phyloP scores from a whole-genome alignment of 768 basidiomycete species.

The Pisolithus orientalis region DNA sequence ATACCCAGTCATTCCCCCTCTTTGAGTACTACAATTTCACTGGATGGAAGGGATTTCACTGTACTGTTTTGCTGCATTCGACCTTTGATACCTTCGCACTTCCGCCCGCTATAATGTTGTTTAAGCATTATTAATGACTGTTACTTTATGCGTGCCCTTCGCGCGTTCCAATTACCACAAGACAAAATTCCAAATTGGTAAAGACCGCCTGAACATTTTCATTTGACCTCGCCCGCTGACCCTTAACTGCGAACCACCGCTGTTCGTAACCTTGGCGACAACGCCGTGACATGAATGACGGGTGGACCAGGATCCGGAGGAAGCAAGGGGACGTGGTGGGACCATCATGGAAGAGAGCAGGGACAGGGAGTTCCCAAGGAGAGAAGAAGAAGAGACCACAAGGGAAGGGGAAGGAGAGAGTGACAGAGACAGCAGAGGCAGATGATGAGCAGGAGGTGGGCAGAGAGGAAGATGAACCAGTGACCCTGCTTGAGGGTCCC shows the following conservation, averaged over 20 bases:
- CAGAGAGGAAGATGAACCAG: no score
- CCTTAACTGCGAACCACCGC: neutral
- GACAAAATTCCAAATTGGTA: neutral
- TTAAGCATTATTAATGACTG: conserved; percentile 26
- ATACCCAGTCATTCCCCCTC: conserved; percentile 11
- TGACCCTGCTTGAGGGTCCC: no score
- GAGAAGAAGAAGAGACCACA: no score
- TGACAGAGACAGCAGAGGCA: no score
- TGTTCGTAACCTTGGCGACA: neutral
- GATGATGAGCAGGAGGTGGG: no score
- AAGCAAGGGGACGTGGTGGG: conserved; percentile 3
- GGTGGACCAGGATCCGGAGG: neutral
- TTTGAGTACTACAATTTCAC: conserved; percentile 6
- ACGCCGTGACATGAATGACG: neutral
- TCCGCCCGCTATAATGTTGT: conserved; percentile 24
- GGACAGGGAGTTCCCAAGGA: no score
- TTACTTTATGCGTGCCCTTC: conserved; percentile 15
- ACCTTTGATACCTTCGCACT: conserved; percentile 13
- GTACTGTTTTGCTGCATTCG: conserved; percentile 23
- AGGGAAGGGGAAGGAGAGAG: no score
- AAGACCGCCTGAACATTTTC: no score
- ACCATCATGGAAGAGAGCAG: no score
- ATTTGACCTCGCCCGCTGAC: neutral
- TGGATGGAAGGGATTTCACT: conserved; percentile 23
- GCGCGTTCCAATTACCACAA: neutral